Conservation (phyloP, 257 asterid genomes). For the Solanum verrucosum region DNA sequence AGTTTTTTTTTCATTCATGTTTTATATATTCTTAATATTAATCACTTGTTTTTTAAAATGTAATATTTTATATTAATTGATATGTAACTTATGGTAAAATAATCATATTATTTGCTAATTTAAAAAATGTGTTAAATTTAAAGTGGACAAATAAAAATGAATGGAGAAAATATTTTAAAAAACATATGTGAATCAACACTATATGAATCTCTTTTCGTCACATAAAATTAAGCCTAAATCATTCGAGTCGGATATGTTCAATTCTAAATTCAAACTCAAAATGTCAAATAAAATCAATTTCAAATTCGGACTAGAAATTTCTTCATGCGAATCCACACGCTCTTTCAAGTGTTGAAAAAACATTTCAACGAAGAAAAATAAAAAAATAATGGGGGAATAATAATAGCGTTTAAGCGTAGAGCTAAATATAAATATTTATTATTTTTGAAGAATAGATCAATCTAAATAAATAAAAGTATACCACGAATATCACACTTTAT, state of each 20-base stretch:
- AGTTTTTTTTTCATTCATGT: too few relatives aligned
- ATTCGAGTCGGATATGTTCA: too few relatives aligned
- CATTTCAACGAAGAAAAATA: background rate
- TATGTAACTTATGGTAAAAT: background rate
- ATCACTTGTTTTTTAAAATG: too few relatives aligned
- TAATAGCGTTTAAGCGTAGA: background rate
- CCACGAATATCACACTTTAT: background rate
- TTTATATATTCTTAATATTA: too few relatives aligned
- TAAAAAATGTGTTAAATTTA: background rate
- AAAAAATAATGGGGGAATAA: background rate
- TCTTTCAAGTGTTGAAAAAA: background rate
- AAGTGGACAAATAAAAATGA: too few relatives aligned
- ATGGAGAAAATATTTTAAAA: accelerated
- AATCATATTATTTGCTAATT: too few relatives aligned
- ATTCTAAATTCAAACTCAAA: too few relatives aligned
- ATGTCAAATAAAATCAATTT: too few relatives aligned
- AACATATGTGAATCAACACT: too few relatives aligned
- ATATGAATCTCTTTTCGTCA: background rate
- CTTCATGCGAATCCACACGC: background rate
- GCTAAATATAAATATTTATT: background rate
- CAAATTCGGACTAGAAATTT: background rate
- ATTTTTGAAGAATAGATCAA: background rate
- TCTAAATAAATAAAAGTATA: background rate
- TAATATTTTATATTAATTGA: too few relatives aligned
- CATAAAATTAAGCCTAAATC: background rate